Percentiles rank a stretch among this genome's conserved stretches.
These are phyloP conservation scores for Plasmodium reichenowi DNA, from an alignment of 169 alveolate species.

Conservation along the genomic window DNA sequence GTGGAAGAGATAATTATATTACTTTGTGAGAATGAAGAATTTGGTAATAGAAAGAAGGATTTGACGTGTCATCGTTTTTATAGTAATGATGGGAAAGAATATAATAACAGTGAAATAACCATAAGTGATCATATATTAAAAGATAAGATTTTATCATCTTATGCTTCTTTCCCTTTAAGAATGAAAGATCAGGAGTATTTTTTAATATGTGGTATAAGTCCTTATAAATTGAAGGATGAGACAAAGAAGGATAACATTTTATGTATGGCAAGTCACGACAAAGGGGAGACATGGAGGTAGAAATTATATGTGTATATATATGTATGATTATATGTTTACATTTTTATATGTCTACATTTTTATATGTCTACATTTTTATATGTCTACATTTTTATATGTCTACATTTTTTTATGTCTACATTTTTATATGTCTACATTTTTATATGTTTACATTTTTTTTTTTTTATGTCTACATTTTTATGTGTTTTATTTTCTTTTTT, in stretches of 20 bases:
- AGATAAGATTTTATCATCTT: not conserved
- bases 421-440: no score
- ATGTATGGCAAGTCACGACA: conserved; percentile 34
- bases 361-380: no score
- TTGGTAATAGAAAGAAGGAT: not conserved
- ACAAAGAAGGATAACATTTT: not conserved
- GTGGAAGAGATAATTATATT: conserved; percentile 8
- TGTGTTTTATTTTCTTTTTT: not conserved
- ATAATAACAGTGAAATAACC: not conserved
- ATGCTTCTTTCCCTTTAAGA: conserved; percentile 2
- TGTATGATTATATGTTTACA: no score
- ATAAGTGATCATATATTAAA: not conserved
- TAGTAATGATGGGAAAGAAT: not conserved
- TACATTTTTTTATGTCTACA: no score
- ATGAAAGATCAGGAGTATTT: not conserved
- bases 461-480: no score
- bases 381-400: no score
- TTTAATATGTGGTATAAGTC: conserved; percentile 9
- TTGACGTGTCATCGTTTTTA: not conserved
- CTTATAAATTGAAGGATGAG: not conserved
- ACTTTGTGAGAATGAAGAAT: conserved; percentile 6
- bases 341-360: no score
- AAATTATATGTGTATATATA: not conserved
- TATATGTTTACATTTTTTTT: no score
- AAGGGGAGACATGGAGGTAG: conserved; percentile 22